Conservation (phyloP, 257 asterid species). For the Ocimum tenuiflorum region DNA sequence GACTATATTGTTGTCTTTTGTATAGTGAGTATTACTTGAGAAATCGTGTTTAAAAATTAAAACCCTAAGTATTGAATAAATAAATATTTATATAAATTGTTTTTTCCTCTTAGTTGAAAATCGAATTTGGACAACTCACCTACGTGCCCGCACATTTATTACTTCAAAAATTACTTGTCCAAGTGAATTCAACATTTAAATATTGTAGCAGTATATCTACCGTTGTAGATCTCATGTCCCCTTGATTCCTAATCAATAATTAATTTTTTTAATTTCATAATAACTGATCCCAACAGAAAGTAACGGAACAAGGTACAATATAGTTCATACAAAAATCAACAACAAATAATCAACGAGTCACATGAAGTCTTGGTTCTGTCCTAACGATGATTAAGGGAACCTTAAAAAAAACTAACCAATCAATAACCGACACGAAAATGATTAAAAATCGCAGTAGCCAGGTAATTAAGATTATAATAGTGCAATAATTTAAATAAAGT, state of each 20-base stretch:
- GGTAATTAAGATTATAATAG: conserved; percentile 4
- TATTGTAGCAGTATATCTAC: not conserved
- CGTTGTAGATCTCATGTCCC: conserved; percentile 17
- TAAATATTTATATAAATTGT: not conserved
- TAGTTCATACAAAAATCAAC: not conserved
- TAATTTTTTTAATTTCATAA: conserved; percentile 5
- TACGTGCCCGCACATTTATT: conserved; percentile 36
- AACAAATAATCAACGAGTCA: conserved; percentile 13
- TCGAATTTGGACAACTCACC: conserved; percentile 23
- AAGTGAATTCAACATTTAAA: not conserved
- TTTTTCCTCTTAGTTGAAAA: not conserved
- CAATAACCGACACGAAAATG: conserved; percentile 15
- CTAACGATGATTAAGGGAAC: conserved; percentile 17
- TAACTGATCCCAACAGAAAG: conserved; percentile 21
- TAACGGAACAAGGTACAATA: conserved; percentile 20
- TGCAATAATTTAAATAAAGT: not conserved
- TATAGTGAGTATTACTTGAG: too few relatives aligned
- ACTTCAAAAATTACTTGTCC: conserved; percentile 6
- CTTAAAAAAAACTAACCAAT: conserved; percentile 17
- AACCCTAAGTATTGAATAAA: not conserved
- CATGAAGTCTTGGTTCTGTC: conserved; percentile 23
- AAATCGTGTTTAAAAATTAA: too few relatives aligned
- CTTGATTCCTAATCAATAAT: conserved; percentile 2
- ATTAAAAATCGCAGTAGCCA: conserved; percentile 14
- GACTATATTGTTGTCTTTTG: too few relatives aligned